Conservation (phyloP, 805 yeast genomes). For the Ogataea wickerhamii region DNA sequence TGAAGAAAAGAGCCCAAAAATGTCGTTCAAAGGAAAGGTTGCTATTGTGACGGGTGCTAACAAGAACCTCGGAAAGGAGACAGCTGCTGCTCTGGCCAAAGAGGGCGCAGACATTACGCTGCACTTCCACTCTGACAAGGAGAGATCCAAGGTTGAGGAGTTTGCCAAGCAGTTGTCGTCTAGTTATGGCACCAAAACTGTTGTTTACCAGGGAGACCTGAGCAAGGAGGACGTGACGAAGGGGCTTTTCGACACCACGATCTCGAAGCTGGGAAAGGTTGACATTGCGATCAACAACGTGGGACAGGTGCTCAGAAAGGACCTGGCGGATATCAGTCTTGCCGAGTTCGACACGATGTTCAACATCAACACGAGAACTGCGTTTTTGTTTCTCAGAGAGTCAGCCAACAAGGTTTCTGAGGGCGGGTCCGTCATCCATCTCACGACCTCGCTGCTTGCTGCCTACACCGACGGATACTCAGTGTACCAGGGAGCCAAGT, state of each 20-base stretch:
- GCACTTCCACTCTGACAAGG: slow-evolving; percentile 49
- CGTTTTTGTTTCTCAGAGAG: slow-evolving; percentile 57
- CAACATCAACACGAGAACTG: slow-evolving; percentile 51
- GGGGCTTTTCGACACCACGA: slow-evolving; percentile 45
- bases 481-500: slow-evolving; percentile 54
- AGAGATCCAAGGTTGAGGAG: slow-evolving; percentile 33
- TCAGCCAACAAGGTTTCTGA: slow-evolving; percentile 50
- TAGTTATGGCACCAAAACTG: slow-evolving; percentile 40
- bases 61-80: slow-evolving; percentile 55
- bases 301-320: slow-evolving; percentile 64
- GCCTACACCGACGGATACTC: slow-evolving; percentile 57
- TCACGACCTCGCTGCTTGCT: slow-evolving; percentile 63
- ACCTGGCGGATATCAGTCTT: slow-evolving; percentile 47
- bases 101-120: slow-evolving; percentile 51
- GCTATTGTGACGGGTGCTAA: slow-evolving; percentile 60
- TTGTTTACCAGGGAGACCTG: slow-evolving; percentile 41
- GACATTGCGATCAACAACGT: slow-evolving; percentile 68
- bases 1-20: no score
- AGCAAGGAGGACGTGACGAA: slow-evolving; percentile 39
- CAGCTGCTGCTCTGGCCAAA: slow-evolving; percentile 52
- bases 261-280: slow-evolving; percentile 43
- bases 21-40: slow-evolving; percentile 43
- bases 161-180: slow-evolving; percentile 36
- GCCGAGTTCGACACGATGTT: slow-evolving; percentile 55
- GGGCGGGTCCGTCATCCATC: slow-evolving; percentile 50